Evolutionary conservation across 495 filamentous ascomycete genomes (phyloP).

Genomic region (Daldinia caldariorum): DNA sequence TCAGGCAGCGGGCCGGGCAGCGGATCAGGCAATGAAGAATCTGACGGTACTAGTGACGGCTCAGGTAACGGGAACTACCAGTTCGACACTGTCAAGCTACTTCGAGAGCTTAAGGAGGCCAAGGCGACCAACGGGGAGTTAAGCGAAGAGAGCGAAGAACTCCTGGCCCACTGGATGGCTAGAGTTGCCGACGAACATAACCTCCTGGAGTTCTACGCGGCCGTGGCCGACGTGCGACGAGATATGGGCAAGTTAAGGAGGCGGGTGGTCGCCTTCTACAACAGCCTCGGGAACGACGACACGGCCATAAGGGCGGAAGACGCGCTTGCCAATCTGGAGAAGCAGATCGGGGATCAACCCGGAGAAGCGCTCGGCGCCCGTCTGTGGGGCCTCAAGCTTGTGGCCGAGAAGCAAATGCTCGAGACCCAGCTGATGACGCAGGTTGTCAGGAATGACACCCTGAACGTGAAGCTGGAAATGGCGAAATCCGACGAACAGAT

Average conservation of each 20-base stretch:
- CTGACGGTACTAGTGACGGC: no score
- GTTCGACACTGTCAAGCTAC: conserved; percentile 4
- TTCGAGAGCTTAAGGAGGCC: conserved; percentile 14
- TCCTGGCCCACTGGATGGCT: conserved; percentile 9
- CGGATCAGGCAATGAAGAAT: no score
- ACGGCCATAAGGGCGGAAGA: neutral
- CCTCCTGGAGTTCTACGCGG: conserved; percentile 11
- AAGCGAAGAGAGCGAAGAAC: neutral
- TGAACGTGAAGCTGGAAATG: conserved; percentile 13
- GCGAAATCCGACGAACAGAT: neutral
- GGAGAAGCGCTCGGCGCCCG: neutral
- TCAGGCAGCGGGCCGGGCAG: no score
- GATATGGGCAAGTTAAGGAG: neutral
- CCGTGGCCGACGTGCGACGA: neutral
- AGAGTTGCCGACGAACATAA: conserved; percentile 2
- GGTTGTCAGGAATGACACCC: neutral
- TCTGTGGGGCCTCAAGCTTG: neutral
- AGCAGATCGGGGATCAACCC: neutral
- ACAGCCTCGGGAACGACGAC: neutral
- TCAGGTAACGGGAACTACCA: neutral
- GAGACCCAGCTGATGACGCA: neutral
- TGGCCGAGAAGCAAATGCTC: neutral
- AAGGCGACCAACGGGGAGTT: neutral
- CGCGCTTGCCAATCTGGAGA: neutral
- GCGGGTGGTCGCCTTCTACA: conserved; percentile 3